Percentiles rank a stretch among this genome's conserved stretches.
Evolutionary conservation across 768 basidiomycete species (phyloP).

Genomic region (Favolaschia claudopus): DNA sequence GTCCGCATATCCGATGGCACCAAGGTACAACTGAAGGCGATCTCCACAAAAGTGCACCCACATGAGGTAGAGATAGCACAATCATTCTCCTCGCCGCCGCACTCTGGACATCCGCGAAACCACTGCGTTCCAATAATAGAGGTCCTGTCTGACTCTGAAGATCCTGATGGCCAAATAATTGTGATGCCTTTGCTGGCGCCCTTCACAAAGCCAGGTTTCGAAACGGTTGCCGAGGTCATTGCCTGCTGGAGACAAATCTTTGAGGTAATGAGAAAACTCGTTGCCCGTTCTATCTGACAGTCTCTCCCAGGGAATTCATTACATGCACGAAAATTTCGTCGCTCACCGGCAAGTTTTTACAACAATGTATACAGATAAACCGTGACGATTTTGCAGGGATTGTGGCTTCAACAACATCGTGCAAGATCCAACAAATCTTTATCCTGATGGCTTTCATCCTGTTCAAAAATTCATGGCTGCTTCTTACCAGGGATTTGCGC

Average conservation of each 20-base stretch:
- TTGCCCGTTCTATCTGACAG: too few relatives aligned
- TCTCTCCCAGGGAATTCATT: background rate
- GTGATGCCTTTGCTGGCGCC: slow-evolving; percentile 2
- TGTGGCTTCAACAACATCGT: background rate
- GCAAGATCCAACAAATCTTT: background rate
- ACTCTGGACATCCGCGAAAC: background rate
- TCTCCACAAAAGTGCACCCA: background rate
- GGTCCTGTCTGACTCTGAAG: slow-evolving; percentile 1
- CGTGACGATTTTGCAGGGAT: background rate
- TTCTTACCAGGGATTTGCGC: background rate
- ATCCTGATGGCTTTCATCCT: background rate
- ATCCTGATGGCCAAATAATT: slow-evolving; percentile 1
- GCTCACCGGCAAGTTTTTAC: slow-evolving; percentile 10
- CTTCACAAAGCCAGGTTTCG: background rate
- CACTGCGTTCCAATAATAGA: background rate
- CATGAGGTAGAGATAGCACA: background rate
- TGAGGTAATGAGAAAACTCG: background rate
- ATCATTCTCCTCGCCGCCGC: background rate
- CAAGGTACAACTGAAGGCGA: background rate
- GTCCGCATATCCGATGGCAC: background rate
- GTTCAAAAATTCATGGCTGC: background rate
- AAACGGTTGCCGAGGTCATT: slow-evolving; percentile 1
- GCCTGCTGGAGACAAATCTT: slow-evolving; percentile 8
- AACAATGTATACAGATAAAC: background rate
- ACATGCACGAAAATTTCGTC: slow-evolving; percentile 9